Percentiles rank a stretch among this genome's conserved stretches.
These are phyloP conservation scores for Lactarius quietus DNA, from an alignment of 768 basidiomycete genomes.

Conservation along the genomic window DNA sequence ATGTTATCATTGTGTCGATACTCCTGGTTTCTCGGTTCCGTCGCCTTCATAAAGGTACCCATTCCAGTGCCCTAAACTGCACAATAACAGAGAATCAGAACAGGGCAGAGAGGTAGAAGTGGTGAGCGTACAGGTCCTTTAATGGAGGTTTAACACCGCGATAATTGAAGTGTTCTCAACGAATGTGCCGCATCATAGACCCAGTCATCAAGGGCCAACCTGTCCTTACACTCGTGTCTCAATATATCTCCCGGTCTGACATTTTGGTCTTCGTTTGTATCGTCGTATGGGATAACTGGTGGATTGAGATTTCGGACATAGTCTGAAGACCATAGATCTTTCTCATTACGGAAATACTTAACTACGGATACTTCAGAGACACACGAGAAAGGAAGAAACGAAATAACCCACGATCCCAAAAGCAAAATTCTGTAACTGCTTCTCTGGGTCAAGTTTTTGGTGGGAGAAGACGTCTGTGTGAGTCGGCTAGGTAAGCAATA, in stretches of 20 bases:
- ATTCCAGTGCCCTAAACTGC: no score
- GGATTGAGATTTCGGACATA: background rate
- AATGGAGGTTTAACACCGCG: background rate
- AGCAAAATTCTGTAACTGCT: constrained; percentile 28
- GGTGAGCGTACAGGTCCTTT: no score
- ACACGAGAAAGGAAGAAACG: background rate
- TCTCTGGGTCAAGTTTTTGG: constrained; percentile 23
- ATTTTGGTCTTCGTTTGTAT: constrained; percentile 10
- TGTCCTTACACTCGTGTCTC: background rate
- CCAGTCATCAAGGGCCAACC: constrained; percentile 5
- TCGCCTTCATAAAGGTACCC: no score
- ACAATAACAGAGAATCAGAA: no score
- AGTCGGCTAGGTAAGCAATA: background rate
- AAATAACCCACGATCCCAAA: constrained; percentile 24
- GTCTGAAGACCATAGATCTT: constrained; percentile 3
- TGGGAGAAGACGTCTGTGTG: constrained; percentile 25
- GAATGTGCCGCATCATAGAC: constrained; percentile 18
- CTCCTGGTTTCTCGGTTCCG: no score
- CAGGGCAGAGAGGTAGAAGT: no score
- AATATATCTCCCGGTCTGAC: constrained; percentile 11
- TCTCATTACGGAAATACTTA: constrained; percentile 1
- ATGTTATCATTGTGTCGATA: no score
- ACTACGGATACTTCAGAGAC: constrained; percentile 4
- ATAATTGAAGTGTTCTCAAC: constrained; percentile 2
- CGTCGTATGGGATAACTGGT: background rate